Evolutionary conservation across 495 filamentous ascomycete species (phyloP), one percentile per base, ranked within the genome.

Genomic region (Lentithecium fluviatile): DNA sequence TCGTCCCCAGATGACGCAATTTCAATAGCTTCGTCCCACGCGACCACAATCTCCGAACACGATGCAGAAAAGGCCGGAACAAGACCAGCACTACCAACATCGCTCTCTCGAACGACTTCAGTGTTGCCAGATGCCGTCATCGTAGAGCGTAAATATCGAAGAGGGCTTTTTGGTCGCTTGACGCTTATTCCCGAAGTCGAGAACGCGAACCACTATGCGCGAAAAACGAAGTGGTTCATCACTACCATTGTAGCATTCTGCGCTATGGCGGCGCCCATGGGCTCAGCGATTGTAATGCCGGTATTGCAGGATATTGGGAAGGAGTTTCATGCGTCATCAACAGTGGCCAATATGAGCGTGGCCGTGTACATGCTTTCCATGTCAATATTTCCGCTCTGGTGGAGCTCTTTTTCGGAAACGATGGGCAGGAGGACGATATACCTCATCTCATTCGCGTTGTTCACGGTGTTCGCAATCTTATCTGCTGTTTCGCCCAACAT

Each of bases 311-410:
- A 88, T 47, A 85, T 97, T 29, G 72, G 87, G 2, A 67, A 68
- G 10, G 85, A 91, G 24, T 74, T 96, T 24, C 52, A 85, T 49
- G 78, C 85, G 19, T 83, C 83, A 0, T 71, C 83, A n/a, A 87
- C 88, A 0, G 77, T 92, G 26, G 84, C 90, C 23, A 96, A 96
- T 69, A 68, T 96, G 45, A 87, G 88, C 5, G 86, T 95, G 10
- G 88, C 92, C 1, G 71, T 96, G 50, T 96, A 95, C 70, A 93
- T 96, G 91, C 80, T 95, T 6, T 77, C 82, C 54, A 94, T 96
- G 90, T 83, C 86, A 17, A 89, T 96, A 24, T 96, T 91, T 61
- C 92, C 92, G 1, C 80, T 97, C 5, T 97, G 91, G 90, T 96
- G 92, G 92, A 94, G 89, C 2, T 87, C 85, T 2, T 95, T 96